Percentiles rank a stretch among this genome's conserved stretches.
Conservation (phyloP, 179 eudicot species). For the Beta lomatogona region DNA sequence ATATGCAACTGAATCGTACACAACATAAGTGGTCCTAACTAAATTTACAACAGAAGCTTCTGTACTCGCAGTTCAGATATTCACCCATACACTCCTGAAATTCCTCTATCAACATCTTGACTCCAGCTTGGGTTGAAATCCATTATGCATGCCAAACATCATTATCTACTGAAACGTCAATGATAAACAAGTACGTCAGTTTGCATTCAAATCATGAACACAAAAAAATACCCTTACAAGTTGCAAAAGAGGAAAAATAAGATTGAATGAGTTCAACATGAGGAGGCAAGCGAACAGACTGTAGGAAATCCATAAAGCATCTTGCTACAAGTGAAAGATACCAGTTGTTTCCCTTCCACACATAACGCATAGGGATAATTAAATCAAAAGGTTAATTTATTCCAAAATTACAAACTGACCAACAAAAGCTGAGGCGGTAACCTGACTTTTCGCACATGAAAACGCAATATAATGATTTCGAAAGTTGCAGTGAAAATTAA, state of each 20-base stretch:
- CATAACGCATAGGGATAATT: neutral
- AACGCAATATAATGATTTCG: neutral
- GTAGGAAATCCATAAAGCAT: neutral
- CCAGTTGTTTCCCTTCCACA: neutral
- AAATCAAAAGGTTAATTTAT: too few species aligned
- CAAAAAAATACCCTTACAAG: neutral
- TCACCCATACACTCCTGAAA: neutral
- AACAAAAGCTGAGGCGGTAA: neutral
- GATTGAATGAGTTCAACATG: neutral
- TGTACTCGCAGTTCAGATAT: slow-evolving; percentile 31
- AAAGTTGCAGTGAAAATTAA: too few species aligned
- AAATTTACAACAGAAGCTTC: slow-evolving; percentile 28
- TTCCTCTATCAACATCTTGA: slow-evolving; percentile 29
- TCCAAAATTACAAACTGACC: neutral
- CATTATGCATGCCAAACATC: slow-evolving; percentile 28
- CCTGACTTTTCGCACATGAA: neutral
- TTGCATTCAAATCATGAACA: neutral
- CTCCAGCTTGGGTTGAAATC: slow-evolving; percentile 39
- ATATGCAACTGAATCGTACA: slow-evolving; percentile 30
- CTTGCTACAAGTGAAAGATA: neutral
- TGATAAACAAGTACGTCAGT: slow-evolving; percentile 14
- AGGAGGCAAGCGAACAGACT: neutral
- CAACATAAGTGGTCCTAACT: slow-evolving; percentile 18
- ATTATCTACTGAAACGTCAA: slow-evolving; percentile 29
- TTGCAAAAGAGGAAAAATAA: neutral